These are phyloP conservation scores for Centaurea solstitialis DNA, from an alignment of 129 eudicot species.

Conservation along the genomic window DNA sequence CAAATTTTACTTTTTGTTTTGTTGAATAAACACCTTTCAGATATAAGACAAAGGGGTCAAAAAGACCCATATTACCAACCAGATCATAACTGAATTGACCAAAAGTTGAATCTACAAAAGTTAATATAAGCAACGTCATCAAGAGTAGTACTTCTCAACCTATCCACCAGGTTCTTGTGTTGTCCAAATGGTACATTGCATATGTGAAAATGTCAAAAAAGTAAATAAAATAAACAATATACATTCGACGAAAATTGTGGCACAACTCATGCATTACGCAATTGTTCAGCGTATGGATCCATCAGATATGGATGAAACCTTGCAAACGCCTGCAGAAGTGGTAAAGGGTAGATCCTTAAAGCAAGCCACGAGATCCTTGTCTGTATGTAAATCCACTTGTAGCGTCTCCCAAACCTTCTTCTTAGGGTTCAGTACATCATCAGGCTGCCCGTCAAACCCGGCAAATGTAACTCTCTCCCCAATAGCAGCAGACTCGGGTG, in stretches of 20 bases:
- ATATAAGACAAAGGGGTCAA: not conserved
- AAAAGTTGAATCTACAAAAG: constrained; percentile 2
- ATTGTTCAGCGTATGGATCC: constrained; percentile 52
- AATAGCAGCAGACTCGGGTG: constrained; percentile 63
- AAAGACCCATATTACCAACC: not conserved
- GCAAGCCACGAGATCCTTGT: constrained; percentile 68
- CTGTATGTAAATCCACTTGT: constrained; percentile 68
- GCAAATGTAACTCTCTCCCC: constrained; percentile 74
- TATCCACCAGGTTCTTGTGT: not conserved
- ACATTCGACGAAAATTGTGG: not conserved
- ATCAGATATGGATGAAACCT: constrained; percentile 61
- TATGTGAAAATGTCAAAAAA: constrained; percentile 11
- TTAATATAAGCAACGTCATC: constrained; percentile 8
- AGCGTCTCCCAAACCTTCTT: constrained; percentile 94
- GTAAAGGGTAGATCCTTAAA: constrained; percentile 78
- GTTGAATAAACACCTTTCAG: not conserved
- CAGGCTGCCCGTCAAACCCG: constrained; percentile 73
- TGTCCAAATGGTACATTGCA: not conserved
- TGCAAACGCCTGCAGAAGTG: constrained; percentile 90
- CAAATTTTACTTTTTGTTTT: too few species aligned
- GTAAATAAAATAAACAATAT: not conserved
- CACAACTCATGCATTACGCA: not conserved
- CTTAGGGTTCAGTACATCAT: constrained; percentile 88
- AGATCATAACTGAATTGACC: not conserved
- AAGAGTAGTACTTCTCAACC: not conserved